These are phyloP conservation scores for Tolypocladium ophioglossoides DNA, from an alignment of 2,329 filamentous ascomycete species.

Conservation along the genomic window DNA sequence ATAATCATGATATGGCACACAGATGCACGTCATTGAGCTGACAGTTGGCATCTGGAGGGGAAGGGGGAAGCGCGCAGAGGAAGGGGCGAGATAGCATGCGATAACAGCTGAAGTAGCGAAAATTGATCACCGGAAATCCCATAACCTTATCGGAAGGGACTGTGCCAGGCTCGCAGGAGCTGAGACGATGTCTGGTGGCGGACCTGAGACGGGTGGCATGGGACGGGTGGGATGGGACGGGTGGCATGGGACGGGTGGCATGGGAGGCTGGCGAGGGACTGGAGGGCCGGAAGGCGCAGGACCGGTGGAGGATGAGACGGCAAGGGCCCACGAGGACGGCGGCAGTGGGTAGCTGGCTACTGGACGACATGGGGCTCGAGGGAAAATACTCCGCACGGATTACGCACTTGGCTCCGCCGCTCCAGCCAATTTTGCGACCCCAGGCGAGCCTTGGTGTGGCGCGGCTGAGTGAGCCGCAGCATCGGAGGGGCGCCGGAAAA, in stretches of 20 bases:
- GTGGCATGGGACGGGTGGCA: too few relatives aligned
- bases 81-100: constrained; percentile 4
- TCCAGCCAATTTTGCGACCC: too few relatives aligned
- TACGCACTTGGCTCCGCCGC: too few relatives aligned
- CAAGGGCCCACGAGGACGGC: too few relatives aligned
- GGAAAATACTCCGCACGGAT: too few relatives aligned
- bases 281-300: background rate
- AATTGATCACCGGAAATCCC: constrained; percentile 2
- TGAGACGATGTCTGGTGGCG: background rate
- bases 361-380: too few relatives aligned
- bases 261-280: too few relatives aligned
- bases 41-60: background rate
- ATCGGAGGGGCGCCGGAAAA: too few relatives aligned
- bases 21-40: constrained; percentile 3
- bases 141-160: background rate
- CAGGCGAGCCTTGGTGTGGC: too few relatives aligned
- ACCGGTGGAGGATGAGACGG: background rate
- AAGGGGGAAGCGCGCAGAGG: background rate
- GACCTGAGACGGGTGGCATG: background rate
- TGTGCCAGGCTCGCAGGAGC: background rate
- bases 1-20: constrained; percentile 7
- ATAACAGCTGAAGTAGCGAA: constrained; percentile 6
- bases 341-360: background rate
- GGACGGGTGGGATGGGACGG: too few relatives aligned
- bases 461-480: too few relatives aligned